These are phyloP conservation scores for Phytophthora kernoviae DNA, from an alignment of 352 stramenopile genomes.

Conservation along the genomic window DNA sequence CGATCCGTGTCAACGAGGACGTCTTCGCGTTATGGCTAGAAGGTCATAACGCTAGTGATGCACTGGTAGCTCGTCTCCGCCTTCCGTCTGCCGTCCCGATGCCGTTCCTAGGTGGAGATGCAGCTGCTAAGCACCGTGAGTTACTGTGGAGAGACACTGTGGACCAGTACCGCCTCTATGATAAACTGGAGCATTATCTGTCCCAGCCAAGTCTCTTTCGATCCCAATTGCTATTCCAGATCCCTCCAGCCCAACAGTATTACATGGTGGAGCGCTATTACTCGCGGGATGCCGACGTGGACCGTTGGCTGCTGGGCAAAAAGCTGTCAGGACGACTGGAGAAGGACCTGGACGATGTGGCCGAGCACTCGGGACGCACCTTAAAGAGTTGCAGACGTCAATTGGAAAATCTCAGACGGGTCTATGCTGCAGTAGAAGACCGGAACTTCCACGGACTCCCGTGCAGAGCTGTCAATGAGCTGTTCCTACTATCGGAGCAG, in stretches of 20 bases:
- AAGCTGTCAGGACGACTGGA: constrained; percentile 83
- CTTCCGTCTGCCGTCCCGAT: constrained; percentile 42
- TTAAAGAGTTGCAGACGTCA: constrained; percentile 81
- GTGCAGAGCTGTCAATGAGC: constrained; percentile 50
- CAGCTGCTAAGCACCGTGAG: constrained; percentile 59
- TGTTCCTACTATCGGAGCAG: constrained; percentile 72
- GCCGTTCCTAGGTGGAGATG: constrained; percentile 55
- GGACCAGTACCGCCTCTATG: constrained; percentile 85
- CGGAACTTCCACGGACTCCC: constrained; percentile 77
- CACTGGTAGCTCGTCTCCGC: constrained; percentile 53
- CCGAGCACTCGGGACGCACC: constrained; percentile 62
- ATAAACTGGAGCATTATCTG: constrained; percentile 86
- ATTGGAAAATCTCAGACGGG: constrained; percentile 78
- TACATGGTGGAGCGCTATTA: constrained; percentile 88
- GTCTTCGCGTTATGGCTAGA: constrained; percentile 84
- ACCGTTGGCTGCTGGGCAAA: constrained; percentile 77
- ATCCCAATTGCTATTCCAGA: constrained; percentile 84
- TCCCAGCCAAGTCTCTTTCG: constrained; percentile 80
- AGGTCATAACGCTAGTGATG: constrained; percentile 63
- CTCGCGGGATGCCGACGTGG: constrained; percentile 67
- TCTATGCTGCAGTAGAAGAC: constrained; percentile 78
- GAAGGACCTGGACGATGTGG: constrained; percentile 89
- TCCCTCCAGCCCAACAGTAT: constrained; percentile 74
- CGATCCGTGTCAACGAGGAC: constrained; percentile 79
- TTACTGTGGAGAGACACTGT: constrained; percentile 80